Percentiles rank a stretch among this genome's conserved stretches.
Evolutionary conservation across 2,329 filamentous ascomycete genomes (phyloP).

Genomic region (Dendrostoma leiphaemia): DNA sequence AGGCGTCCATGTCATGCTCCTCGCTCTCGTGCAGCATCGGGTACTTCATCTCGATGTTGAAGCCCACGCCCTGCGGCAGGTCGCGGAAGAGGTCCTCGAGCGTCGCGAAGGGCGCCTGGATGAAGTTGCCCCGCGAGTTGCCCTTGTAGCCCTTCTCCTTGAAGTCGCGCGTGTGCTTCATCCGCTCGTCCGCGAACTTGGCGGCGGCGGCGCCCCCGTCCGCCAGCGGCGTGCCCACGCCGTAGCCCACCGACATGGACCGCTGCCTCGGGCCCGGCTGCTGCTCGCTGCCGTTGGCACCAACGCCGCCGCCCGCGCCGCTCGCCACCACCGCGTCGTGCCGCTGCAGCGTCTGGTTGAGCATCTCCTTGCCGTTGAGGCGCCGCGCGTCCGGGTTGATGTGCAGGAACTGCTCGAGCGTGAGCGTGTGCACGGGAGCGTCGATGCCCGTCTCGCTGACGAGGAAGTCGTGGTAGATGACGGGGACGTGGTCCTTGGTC

Average conservation of each 20-base stretch:
- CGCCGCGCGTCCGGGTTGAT: conserved; percentile 63
- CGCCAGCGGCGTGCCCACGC: conserved; percentile 31
- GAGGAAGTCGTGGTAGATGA: conserved; percentile 98
- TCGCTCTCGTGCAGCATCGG: conserved; percentile 96
- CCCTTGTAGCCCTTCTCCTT: conserved; percentile 95
- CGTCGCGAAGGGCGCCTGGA: conserved; percentile 93
- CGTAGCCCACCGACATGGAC: conserved; percentile 55
- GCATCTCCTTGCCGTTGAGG: conserved; percentile 37
- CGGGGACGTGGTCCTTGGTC: conserved; percentile 97
- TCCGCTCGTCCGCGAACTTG: conserved; percentile 73
- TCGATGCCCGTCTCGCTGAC: conserved; percentile 98
- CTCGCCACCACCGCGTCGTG: neutral
- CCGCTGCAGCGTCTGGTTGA: conserved; percentile 30
- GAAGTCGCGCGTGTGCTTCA: conserved; percentile 96
- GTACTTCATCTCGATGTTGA: conserved; percentile 99
- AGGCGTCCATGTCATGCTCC: conserved; percentile 94
- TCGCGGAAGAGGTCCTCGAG: conserved; percentile 89
- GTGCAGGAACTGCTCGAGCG: conserved; percentile 91
- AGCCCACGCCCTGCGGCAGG: conserved; percentile 78
- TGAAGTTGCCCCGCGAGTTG: conserved; percentile 90
- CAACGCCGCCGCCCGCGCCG: neutral
- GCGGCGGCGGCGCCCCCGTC: conserved; percentile 31
- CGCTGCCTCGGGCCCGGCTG: conserved; percentile 37
- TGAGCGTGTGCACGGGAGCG: conserved; percentile 91
- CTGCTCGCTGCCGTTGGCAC: neutral